A percentile compares a stretch with the other conserved stretches of the same genome.
Evolutionary conservation across 2,329 filamentous ascomycete genomes (phyloP).

Genomic region (Colletotrichum higginsianum): DNA sequence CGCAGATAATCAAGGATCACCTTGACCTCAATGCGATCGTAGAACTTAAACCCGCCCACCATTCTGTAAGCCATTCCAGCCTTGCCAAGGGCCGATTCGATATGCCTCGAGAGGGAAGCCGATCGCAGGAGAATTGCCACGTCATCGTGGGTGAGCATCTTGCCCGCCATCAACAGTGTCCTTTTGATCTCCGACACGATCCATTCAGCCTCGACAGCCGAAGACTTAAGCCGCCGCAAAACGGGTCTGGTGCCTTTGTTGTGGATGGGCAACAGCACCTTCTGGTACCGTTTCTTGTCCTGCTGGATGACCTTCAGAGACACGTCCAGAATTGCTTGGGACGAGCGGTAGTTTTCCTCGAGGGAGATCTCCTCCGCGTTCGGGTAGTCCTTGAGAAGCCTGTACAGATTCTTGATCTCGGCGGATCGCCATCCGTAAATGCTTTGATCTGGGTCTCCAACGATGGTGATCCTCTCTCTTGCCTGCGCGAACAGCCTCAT

Average conservation of each 20-base stretch:
- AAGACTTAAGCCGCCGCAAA: constrained; percentile 79
- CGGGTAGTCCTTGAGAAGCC: constrained; percentile 82
- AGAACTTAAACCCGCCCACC: constrained; percentile 92
- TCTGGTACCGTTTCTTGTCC: constrained; percentile 84
- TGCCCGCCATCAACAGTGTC: constrained; percentile 78
- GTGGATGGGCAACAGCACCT: constrained; percentile 85
- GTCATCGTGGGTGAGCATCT: constrained; percentile 81
- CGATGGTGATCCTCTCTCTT: constrained; percentile 86
- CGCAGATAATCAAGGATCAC: constrained; percentile 89
- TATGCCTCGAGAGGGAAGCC: constrained; percentile 84
- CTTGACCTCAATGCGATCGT: constrained; percentile 91
- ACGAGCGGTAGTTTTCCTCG: constrained; percentile 96
- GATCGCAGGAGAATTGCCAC: constrained; percentile 91
- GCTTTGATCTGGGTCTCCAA: constrained; percentile 97
- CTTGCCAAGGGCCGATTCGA: constrained; percentile 86
- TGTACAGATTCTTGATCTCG: constrained; percentile 88
- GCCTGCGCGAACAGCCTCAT: constrained; percentile 88
- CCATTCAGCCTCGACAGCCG: constrained; percentile 86
- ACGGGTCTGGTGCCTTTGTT: constrained; percentile 85
- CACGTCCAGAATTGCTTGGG: constrained; percentile 83
- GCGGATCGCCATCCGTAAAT: constrained; percentile 97
- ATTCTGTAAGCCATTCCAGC: constrained; percentile 90
- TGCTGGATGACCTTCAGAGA: constrained; percentile 93
- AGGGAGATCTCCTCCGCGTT: constrained; percentile 86
- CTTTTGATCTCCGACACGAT: constrained; percentile 87